Percentiles rank a stretch among this genome's conserved stretches.
These are phyloP conservation scores for Xylariaceae sp. DNA, from an alignment of 2,329 filamentous ascomycete genomes.

Conservation along the genomic window DNA sequence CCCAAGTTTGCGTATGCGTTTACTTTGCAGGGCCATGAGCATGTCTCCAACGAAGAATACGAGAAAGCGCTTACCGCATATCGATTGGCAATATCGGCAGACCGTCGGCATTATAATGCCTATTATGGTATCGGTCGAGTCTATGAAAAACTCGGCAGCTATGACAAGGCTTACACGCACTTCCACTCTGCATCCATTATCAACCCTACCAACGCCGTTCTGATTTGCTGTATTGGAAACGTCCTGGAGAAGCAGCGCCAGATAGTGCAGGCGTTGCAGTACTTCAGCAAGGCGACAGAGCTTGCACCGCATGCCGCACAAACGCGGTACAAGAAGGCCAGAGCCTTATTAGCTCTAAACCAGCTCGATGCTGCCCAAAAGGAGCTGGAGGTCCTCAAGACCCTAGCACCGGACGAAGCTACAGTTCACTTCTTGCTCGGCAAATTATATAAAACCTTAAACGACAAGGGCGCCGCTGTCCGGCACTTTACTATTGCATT, in stretches of 20 bases:
- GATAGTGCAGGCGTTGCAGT: slow-evolving; percentile 69
- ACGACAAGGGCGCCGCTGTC: slow-evolving; percentile 75
- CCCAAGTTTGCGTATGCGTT: slow-evolving; percentile 92
- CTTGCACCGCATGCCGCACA: slow-evolving; percentile 77
- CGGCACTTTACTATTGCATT: slow-evolving; percentile 91
- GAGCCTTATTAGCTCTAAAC: slow-evolving; percentile 73
- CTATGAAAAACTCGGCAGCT: slow-evolving; percentile 85
- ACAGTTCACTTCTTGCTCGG: slow-evolving; percentile 95
- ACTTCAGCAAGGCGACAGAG: slow-evolving; percentile 77
- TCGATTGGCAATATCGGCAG: slow-evolving; percentile 77
- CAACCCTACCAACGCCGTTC: slow-evolving; percentile 88
- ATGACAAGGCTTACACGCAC: slow-evolving; percentile 85
- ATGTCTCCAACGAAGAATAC: slow-evolving; percentile 93
- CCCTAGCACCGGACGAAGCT: slow-evolving; percentile 88
- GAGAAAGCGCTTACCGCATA: slow-evolving; percentile 90
- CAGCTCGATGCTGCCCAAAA: slow-evolving; percentile 68
- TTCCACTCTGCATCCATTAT: slow-evolving; percentile 84
- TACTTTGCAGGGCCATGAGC: slow-evolving; percentile 92
- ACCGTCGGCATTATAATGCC: slow-evolving; percentile 93
- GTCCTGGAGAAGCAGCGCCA: slow-evolving; percentile 88
- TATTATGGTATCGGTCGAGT: slow-evolving; percentile 87
- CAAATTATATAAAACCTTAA: slow-evolving; percentile 70
- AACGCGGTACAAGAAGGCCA: slow-evolving; percentile 88
- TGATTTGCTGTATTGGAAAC: slow-evolving; percentile 88
- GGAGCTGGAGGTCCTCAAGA: slow-evolving; percentile 84